Evolutionary conservation across 306 rosid species (phyloP).

Genomic region (Urtica urens): DNA sequence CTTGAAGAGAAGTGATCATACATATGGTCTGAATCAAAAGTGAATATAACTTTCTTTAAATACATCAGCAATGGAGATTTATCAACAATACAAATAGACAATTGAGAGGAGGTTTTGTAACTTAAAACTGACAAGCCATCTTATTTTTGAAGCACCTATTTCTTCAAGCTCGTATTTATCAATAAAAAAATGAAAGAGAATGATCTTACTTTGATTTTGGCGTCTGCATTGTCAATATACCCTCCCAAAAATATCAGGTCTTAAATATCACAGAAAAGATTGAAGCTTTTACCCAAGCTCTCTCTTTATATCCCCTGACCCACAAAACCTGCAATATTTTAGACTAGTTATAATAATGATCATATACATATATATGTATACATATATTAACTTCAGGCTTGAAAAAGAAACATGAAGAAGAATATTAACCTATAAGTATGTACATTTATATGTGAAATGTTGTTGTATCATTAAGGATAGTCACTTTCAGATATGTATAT

Average conservation of each 20-base stretch:
- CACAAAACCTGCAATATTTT: constrained; percentile 42
- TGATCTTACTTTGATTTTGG: constrained; percentile 64
- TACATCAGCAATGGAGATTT: not conserved
- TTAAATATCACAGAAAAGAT: constrained; percentile 4
- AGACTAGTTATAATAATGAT: constrained; percentile 6
- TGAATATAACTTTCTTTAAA: too few species aligned
- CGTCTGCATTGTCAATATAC: constrained; percentile 53
- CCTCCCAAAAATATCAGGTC: not conserved
- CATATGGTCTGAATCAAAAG: too few species aligned
- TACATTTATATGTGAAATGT: constrained; percentile 24
- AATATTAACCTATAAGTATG: constrained; percentile 16
- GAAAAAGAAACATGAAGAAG: constrained; percentile 37
- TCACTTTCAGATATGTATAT: constrained; percentile 35
- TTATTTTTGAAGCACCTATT: not conserved
- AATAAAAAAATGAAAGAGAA: not conserved
- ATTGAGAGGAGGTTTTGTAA: not conserved
- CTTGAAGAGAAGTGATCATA: too few species aligned
- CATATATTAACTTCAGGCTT: constrained; percentile 11
- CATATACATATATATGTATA: too few species aligned
- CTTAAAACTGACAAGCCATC: not conserved
- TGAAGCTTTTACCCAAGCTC: constrained; percentile 11
- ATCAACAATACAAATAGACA: not conserved
- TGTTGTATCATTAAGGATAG: constrained; percentile 12
- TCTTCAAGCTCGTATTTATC: not conserved
- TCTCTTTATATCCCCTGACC: constrained; percentile 41